A percentile compares a stretch with the other conserved stretches of the same genome.
Conservation (phyloP, 2,329 filamentous ascomycete genomes). For the Lasiodiplodia hormozganensis region DNA sequence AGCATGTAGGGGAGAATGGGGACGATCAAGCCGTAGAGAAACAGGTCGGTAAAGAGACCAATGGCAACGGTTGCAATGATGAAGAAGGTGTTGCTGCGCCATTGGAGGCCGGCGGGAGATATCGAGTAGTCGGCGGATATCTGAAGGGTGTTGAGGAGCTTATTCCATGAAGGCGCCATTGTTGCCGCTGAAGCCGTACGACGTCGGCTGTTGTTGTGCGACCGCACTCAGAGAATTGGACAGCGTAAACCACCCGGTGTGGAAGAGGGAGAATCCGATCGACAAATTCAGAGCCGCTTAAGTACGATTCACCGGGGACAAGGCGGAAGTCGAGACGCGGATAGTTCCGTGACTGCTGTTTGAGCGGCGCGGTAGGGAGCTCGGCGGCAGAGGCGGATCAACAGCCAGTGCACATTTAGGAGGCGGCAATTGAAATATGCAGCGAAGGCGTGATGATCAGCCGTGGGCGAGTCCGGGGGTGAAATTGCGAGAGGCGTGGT, state of each 20-base stretch:
- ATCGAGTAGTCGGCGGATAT: slow-evolving; percentile 13
- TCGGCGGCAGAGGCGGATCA: not conserved
- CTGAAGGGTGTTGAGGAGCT: slow-evolving; percentile 22
- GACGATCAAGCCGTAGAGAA: slow-evolving; percentile 66
- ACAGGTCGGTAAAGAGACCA: slow-evolving; percentile 65
- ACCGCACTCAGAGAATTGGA: not conserved
- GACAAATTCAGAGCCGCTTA: not conserved
- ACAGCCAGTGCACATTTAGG: not conserved
- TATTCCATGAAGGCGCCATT: slow-evolving; percentile 19
- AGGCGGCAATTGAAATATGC: not conserved
- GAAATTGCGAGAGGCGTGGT: slow-evolving; percentile 14
- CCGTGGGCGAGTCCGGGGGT: not conserved
- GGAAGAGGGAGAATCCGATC: not conserved
- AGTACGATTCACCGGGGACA: not conserved
- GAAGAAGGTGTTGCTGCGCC: slow-evolving; percentile 65
- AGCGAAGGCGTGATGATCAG: not conserved
- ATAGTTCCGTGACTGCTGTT: not conserved
- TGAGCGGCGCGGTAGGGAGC: not conserved
- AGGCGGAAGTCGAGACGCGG: not conserved
- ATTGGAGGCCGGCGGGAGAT: slow-evolving; percentile 48
- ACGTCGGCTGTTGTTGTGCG: not conserved
- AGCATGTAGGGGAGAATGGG: slow-evolving; percentile 66
- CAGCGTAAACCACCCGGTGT: too few relatives aligned
- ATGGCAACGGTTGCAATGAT: slow-evolving; percentile 64
- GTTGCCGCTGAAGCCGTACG: not conserved